These are phyloP conservation scores for Wallemia mellicola DNA, from an alignment of 1,284 basidiomycete species.

Conservation along the genomic window DNA sequence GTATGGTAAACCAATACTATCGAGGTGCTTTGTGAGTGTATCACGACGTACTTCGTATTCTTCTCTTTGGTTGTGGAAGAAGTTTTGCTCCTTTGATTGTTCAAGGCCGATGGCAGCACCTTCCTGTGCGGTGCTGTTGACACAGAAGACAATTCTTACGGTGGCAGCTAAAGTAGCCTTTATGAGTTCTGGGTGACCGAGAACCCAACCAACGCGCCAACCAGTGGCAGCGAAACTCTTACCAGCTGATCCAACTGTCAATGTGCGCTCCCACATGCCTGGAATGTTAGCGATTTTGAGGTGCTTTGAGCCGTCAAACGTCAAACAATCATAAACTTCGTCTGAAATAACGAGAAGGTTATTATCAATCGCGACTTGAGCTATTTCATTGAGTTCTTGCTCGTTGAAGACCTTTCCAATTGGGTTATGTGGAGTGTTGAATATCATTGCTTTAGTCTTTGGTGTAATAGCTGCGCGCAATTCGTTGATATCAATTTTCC, in stretches of 20 bases:
- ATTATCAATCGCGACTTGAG: conserved; percentile 60
- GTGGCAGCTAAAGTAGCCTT: conserved; percentile 60
- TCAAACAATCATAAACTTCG: conserved; percentile 72
- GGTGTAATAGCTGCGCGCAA: conserved; percentile 55
- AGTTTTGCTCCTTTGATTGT: conserved; percentile 35
- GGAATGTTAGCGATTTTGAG: conserved; percentile 68
- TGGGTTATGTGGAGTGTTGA: conserved; percentile 89
- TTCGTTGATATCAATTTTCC: conserved; percentile 61
- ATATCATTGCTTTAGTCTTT: conserved; percentile 66
- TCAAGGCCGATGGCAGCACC: conserved; percentile 64
- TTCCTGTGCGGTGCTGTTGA: conserved; percentile 72
- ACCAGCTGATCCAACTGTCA: conserved; percentile 20
- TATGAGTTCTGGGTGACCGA: conserved; percentile 30
- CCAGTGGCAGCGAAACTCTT: conserved; percentile 76
- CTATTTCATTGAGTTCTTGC: conserved; percentile 52
- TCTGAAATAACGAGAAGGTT: conserved; percentile 81
- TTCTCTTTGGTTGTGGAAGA: conserved; percentile 43
- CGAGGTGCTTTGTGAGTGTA: conserved; percentile 44
- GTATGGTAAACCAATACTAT: conserved; percentile 58
- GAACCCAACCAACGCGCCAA: conserved; percentile 54
- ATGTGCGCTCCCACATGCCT: conserved; percentile 91
- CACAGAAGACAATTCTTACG: conserved; percentile 81
- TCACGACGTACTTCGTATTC: conserved; percentile 59
- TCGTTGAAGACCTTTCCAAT: conserved; percentile 78
- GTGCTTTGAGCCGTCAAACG: conserved; percentile 65